Evolutionary conservation across 352 stramenopile genomes (phyloP).

Genomic region (Elongisporangium senticosum): DNA sequence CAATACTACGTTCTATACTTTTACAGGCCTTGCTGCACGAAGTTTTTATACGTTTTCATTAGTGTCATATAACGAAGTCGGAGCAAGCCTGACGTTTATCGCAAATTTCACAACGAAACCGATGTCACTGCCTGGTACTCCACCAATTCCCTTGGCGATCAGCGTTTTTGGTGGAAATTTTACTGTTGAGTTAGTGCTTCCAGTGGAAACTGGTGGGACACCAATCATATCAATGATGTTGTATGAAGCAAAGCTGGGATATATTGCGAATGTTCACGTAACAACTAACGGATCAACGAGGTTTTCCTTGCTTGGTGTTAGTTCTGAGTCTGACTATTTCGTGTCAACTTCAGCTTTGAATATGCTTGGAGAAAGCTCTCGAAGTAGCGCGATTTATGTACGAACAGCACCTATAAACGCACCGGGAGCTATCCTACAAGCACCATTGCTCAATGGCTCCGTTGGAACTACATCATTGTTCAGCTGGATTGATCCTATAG

Average conservation of each 20-base stretch:
- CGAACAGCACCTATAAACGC: slow-evolving; percentile 23
- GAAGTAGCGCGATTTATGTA: slow-evolving; percentile 18
- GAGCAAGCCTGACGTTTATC: slow-evolving; percentile 16
- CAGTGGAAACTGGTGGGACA: slow-evolving; percentile 38
- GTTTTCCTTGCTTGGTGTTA: slow-evolving; percentile 27
- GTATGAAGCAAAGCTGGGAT: slow-evolving; percentile 25
- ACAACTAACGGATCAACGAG: not conserved
- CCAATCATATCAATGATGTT: slow-evolving; percentile 30
- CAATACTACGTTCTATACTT: slow-evolving; percentile 14
- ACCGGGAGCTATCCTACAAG: slow-evolving; percentile 22
- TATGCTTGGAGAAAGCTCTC: slow-evolving; percentile 20
- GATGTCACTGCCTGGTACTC: slow-evolving; percentile 15
- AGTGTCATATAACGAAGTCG: slow-evolving; percentile 26
- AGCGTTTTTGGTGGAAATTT: slow-evolving; percentile 55
- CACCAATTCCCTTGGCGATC: slow-evolving; percentile 18
- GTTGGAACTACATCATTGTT: slow-evolving; percentile 37
- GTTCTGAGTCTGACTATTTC: slow-evolving; percentile 24
- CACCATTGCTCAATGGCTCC: slow-evolving; percentile 17
- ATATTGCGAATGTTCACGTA: slow-evolving; percentile 17
- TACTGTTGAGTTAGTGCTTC: slow-evolving; percentile 32
- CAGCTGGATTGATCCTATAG: slow-evolving; percentile 24
- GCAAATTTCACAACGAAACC: slow-evolving; percentile 18
- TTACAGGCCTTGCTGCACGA: slow-evolving; percentile 26
- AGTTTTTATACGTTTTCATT: slow-evolving; percentile 30
- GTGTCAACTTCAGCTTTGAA: slow-evolving; percentile 40